phyloP scores from a whole-genome alignment of 2,329 filamentous ascomycete genomes.

The Onygena corvina region DNA sequence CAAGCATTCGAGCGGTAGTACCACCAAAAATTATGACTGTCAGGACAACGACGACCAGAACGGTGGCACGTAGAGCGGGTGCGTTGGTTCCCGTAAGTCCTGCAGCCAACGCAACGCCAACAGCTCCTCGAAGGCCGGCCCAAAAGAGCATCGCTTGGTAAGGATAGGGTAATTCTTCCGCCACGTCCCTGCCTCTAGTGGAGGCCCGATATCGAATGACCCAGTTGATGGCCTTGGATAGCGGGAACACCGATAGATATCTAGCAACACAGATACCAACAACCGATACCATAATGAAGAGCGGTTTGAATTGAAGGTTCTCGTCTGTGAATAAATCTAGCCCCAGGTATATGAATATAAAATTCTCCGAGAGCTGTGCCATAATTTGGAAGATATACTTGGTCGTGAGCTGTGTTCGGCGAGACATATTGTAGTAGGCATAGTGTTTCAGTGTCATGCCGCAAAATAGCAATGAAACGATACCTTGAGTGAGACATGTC shows the following conservation, averaged over 20 bases:
- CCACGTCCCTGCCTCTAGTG: constrained; percentile 60
- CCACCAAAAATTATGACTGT: constrained; percentile 98
- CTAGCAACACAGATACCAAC: constrained; percentile 82
- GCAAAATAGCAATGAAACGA: constrained; percentile 91
- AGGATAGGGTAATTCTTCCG: constrained; percentile 82
- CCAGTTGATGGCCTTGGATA: constrained; percentile 82
- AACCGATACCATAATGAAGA: constrained; percentile 87
- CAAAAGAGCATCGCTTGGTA: constrained; percentile 99
- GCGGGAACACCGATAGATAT: constrained; percentile 88
- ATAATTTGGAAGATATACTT: constrained; percentile 96
- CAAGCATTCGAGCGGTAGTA: constrained; percentile 92
- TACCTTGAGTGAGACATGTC: constrained; percentile 48
- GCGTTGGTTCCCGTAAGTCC: constrained; percentile 72
- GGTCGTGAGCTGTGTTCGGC: constrained; percentile 89
- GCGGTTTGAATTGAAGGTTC: constrained; percentile 77
- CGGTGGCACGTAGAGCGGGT: constrained; percentile 76
- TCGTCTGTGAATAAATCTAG: constrained; percentile 88
- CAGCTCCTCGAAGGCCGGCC: constrained; percentile 88
- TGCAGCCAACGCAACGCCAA: constrained; percentile 87
- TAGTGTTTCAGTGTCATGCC: constrained; percentile 98
- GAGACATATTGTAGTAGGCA: constrained; percentile 99
- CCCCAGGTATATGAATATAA: constrained; percentile 98
- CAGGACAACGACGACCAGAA: constrained; percentile 92
- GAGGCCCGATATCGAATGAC: constrained; percentile 77
- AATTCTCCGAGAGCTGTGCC: constrained; percentile 93